Evolutionary conservation across 164 flowering plant genomes (phyloP).

Genomic region (Aristolochia californica): DNA sequence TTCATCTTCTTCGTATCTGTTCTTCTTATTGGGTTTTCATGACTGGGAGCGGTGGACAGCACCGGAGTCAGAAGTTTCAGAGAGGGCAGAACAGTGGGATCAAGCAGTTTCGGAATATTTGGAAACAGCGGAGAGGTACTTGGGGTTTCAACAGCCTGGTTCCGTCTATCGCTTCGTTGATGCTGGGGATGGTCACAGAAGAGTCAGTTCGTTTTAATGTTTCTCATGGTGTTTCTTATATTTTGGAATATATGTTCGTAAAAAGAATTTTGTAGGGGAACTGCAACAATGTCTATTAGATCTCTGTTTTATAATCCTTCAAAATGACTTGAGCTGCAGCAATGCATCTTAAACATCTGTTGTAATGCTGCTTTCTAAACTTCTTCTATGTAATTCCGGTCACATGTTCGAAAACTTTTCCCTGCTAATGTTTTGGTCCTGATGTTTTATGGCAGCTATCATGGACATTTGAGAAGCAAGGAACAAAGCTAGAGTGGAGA

Average conservation of each 20-base stretch:
- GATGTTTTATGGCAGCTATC: slow-evolving; percentile 45
- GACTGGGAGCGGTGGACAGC: slow-evolving; percentile 23
- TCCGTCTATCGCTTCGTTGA: slow-evolving; percentile 59
- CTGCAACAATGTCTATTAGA: too few relatives aligned
- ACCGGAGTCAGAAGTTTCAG: slow-evolving; percentile 57
- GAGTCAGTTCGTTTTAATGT: slow-evolving; percentile 29
- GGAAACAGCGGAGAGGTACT: slow-evolving; percentile 51
- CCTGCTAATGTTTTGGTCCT: background rate
- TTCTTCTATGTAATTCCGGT: too few relatives aligned
- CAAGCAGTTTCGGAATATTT: slow-evolving; percentile 71
- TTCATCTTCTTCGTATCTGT: background rate
- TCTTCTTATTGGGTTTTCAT: background rate
- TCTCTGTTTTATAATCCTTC: too few relatives aligned
- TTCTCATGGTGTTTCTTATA: background rate
- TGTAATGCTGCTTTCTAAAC: background rate
- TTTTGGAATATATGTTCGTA: background rate
- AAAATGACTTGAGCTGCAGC: too few relatives aligned
- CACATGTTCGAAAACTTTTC: too few relatives aligned
- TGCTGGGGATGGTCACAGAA: slow-evolving; percentile 56
- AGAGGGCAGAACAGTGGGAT: slow-evolving; percentile 85
- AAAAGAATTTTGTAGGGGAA: too few relatives aligned
- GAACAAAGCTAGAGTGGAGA: slow-evolving; percentile 80
- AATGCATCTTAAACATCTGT: too few relatives aligned
- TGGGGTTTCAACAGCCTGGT: slow-evolving; percentile 83
- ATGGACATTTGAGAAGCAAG: slow-evolving; percentile 94